Evolutionary conservation across 257 asterid genomes (phyloP).

Genomic region (Vinca minor): DNA sequence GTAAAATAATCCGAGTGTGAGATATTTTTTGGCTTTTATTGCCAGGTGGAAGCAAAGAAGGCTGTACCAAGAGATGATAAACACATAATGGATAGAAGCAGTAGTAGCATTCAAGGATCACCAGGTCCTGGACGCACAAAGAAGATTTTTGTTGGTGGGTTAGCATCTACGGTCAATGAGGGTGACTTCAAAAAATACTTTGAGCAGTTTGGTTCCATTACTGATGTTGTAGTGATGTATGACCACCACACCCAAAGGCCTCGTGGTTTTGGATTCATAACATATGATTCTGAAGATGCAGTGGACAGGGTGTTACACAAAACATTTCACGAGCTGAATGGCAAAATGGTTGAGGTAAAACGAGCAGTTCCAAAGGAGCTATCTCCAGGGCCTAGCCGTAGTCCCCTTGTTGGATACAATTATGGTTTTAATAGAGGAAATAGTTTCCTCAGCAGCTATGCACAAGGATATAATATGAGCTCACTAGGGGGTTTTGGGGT

Average conservation of each 20-base stretch:
- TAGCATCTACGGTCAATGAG: constrained; percentile 74
- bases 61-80: constrained; percentile 85
- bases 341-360: constrained; percentile 77
- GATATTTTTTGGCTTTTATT: constrained; percentile 21
- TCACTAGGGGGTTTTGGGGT: constrained; percentile 56
- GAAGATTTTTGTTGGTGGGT: constrained; percentile 88
- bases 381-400: constrained; percentile 59
- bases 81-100: constrained; percentile 42
- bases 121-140: constrained; percentile 74
- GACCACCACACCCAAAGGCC: constrained; percentile 87
- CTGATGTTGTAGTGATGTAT: constrained; percentile 73
- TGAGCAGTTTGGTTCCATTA: constrained; percentile 64
- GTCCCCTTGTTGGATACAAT: constrained; percentile 54
- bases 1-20: constrained; percentile 10
- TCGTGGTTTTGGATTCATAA: constrained; percentile 72
- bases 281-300: constrained; percentile 73
- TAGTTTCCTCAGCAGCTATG: constrained; percentile 45
- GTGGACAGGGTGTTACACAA: constrained; percentile 66
- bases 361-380: constrained; percentile 76
- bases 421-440: constrained; percentile 50
- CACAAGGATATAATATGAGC: constrained; percentile 48
- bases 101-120: constrained; percentile 61
- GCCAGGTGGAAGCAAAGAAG: constrained; percentile 83
- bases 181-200: constrained; percentile 64
- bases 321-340: constrained; percentile 68